phyloP scores from a whole-genome alignment of 2,329 filamentous ascomycete genomes.

The Trichoderma atroviride region DNA sequence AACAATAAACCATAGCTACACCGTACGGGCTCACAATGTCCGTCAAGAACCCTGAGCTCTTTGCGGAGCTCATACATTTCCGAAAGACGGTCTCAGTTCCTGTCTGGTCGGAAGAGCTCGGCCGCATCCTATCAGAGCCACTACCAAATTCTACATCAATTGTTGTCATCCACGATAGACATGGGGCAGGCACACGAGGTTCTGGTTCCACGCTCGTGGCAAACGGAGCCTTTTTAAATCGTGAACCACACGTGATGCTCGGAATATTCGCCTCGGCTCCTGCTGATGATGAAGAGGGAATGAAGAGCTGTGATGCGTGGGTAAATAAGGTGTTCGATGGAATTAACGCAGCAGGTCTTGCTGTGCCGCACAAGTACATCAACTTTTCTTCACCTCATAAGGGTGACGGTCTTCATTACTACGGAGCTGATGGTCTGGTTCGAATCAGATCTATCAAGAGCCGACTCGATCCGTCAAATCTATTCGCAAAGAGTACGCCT shows the following conservation, averaged over 20 bases:
- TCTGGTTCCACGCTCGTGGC: not conserved
- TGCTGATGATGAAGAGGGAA: slow-evolving; percentile 6
- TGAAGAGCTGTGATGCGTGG: not conserved
- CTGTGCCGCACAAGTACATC: not conserved
- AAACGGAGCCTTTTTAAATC: not conserved
- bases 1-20: not conserved
- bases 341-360: not conserved
- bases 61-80: not conserved
- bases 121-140: slow-evolving; percentile 6
- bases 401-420: not conserved
- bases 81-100: slow-evolving; percentile 1
- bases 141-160: not conserved
- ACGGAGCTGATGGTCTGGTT: not conserved
- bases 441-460: slow-evolving; percentile 4
- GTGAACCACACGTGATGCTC: slow-evolving; percentile 16
- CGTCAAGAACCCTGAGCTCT: not conserved
- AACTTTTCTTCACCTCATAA: not conserved
- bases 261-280: slow-evolving; percentile 1
- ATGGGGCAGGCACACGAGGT: not conserved
- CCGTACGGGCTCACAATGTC: not conserved
- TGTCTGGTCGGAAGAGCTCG: slow-evolving; percentile 7
- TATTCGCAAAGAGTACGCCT: slow-evolving; percentile 14
- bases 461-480: not conserved
- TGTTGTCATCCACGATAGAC: slow-evolving; percentile 10
- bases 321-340: not conserved